phyloP scores from a whole-genome alignment of 2,329 filamentous ascomycete genomes.

The Trichophyton simii region DNA sequence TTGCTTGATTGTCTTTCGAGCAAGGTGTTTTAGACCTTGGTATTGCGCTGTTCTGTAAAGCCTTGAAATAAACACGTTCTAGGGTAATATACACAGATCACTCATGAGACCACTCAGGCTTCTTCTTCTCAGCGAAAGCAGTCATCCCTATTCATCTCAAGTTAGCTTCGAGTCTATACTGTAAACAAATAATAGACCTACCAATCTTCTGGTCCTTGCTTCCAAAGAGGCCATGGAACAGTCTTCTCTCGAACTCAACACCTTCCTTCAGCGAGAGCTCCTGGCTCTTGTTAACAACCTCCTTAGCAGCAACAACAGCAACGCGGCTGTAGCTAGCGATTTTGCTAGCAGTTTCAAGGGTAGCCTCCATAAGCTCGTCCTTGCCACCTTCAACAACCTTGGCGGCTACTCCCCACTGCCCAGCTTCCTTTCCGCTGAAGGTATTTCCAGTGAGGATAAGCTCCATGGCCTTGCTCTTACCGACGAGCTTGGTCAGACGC shows the following conservation, averaged over 20 bases:
- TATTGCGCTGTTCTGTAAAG: background rate
- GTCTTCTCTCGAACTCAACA: constrained; percentile 82
- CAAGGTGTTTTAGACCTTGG: background rate
- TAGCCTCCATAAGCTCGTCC: constrained; percentile 68
- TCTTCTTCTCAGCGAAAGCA: constrained; percentile 90
- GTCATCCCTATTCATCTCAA: constrained; percentile 49
- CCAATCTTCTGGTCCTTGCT: constrained; percentile 95
- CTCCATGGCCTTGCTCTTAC: constrained; percentile 83
- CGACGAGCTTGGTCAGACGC: constrained; percentile 67
- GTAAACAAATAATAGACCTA: constrained; percentile 24
- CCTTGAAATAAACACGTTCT: background rate
- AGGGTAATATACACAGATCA: constrained; percentile 25
- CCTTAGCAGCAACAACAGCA: constrained; percentile 82
- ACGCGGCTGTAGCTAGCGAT: constrained; percentile 80
- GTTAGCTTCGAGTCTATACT: background rate
- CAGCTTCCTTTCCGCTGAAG: constrained; percentile 74
- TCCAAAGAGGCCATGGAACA: constrained; percentile 89
- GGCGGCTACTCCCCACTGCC: constrained; percentile 80
- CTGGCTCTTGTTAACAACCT: constrained; percentile 99
- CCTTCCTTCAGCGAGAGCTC: constrained; percentile 77
- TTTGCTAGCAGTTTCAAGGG: constrained; percentile 70
- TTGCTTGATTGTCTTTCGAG: background rate
- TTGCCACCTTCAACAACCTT: constrained; percentile 61
- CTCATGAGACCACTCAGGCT: constrained; percentile 77
- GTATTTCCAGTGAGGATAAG: constrained; percentile 74